Base-by-base conservation (phyloP, 1,139 yeast genomes). In the Sugiyamaella pinicola region DNA sequence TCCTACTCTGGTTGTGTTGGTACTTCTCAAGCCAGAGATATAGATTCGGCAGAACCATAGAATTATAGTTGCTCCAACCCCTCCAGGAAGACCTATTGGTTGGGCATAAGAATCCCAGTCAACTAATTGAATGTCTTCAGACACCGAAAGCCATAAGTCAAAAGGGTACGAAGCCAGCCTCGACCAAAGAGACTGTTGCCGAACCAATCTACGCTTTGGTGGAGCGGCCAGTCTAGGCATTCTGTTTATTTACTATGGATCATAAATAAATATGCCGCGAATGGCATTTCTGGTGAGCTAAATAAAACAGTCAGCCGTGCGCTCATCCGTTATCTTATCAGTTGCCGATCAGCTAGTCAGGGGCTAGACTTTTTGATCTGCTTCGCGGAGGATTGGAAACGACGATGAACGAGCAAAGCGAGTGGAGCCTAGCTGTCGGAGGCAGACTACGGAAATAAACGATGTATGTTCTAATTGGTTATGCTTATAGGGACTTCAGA, bases 21-120 rank as follows among this genome's bases (percentile, higher is more conserved):
- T 31, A 3, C 18, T 33, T 15, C 19, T 33, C 31, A 31, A 34
- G 2, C 41, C 46, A 15, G 43, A 26, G 10, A 19, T 31, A 44
- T 57, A 59, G 5, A 57, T 31, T 28, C 65, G 54, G 42, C 65
- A 63, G 17, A 62, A 26, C 45, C 62, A 37, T 43, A 64, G 68
- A 33, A 70, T 29, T 26, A 66, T 54, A 17, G 73, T 70, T 45
- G 78, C 64, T 0, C 64, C 50, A n/a, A 70, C 66, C 0, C 85
- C 85, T 9, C 73, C 58, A 0, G 82, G 83, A 31, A 75, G 59
- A 0, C 81, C 83, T 7, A 77, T 59, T 0, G 77, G 61, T n/a
- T 64, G 62, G 8, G 81, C 73, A 56, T 80, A 75, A 1, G 75
- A 72, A 60, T 85, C 89, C 90, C 90, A 85, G 55, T 84, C 87